A percentile compares a stretch with the other conserved stretches of the same genome.
Conservation (phyloP, 441 rosid genomes). For the Bruguiera hainesii region DNA sequence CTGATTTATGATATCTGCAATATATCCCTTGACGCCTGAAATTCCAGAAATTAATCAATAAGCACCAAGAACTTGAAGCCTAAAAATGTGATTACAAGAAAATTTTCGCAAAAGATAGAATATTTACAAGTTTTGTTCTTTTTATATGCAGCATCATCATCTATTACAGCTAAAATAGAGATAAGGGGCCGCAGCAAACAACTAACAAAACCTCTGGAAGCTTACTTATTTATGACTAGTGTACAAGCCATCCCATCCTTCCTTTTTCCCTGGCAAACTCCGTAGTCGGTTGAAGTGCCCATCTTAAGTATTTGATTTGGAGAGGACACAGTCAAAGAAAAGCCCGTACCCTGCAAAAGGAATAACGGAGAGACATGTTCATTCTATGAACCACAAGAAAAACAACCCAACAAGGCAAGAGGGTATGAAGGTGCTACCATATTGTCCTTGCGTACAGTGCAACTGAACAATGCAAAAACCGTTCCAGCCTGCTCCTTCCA, state of each 20-base stretch:
- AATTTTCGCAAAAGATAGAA: neutral
- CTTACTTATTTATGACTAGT: constrained; percentile 74
- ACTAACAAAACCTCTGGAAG: neutral
- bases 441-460: constrained; percentile 61
- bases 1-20: constrained; percentile 74
- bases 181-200: neutral
- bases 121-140: neutral
- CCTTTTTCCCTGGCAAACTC: constrained; percentile 80
- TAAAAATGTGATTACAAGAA: neutral
- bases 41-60: constrained; percentile 23
- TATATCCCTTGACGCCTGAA: constrained; percentile 70
- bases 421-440: constrained; percentile 37
- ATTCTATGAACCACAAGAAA: neutral
- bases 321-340: constrained; percentile 67
- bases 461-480: constrained; percentile 71
- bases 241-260: constrained; percentile 80
- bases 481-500: constrained; percentile 63
- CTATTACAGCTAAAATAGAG: neutral
- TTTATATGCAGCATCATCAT: neutral
- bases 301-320: constrained; percentile 68
- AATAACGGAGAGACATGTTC: neutral
- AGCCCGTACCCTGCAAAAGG: constrained; percentile 58
- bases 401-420: constrained; percentile 3
- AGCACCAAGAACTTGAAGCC: constrained; percentile 1
- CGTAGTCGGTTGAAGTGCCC: constrained; percentile 82